These are phyloP conservation scores for Wickerhamiella domercqiae DNA, from an alignment of 805 yeast species.

Conservation along the genomic window DNA sequence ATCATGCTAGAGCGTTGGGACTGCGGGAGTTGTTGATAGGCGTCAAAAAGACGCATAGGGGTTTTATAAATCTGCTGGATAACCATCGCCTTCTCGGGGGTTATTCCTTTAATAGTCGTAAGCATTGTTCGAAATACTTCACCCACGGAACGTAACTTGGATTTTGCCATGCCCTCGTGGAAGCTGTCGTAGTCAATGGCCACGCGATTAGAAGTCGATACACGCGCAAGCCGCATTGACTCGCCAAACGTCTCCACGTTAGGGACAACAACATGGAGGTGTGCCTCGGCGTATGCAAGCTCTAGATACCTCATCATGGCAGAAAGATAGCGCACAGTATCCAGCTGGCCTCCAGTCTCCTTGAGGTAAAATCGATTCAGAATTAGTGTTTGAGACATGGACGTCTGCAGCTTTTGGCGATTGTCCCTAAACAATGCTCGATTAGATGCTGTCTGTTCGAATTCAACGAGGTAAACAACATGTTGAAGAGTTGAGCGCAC, in stretches of 20 bases:
- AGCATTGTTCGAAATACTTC: slow-evolving; percentile 66
- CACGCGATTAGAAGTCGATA: slow-evolving; percentile 5
- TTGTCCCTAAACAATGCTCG: slow-evolving; percentile 18
- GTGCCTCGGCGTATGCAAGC: slow-evolving; percentile 26
- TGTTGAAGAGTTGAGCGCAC: slow-evolving; percentile 50
- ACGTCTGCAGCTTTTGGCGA: slow-evolving; percentile 52
- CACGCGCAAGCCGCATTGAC: slow-evolving; percentile 26
- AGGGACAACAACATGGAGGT: slow-evolving; percentile 31
- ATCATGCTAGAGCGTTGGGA: slow-evolving; percentile 26
- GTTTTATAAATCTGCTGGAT: slow-evolving; percentile 62
- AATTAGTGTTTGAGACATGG: slow-evolving; percentile 55
- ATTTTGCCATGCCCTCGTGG: slow-evolving; percentile 53
- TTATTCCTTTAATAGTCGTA: slow-evolving; percentile 65
- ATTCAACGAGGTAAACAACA: slow-evolving; percentile 70
- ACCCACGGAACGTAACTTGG: slow-evolving; percentile 50
- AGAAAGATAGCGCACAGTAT: slow-evolving; percentile 47
- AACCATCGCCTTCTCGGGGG: slow-evolving; percentile 69
- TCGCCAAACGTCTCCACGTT: slow-evolving; percentile 34
- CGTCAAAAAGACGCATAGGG: slow-evolving; percentile 42
- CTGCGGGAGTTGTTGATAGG: slow-evolving; percentile 22
- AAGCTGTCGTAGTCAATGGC: slow-evolving; percentile 34
- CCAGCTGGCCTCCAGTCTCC: slow-evolving; percentile 56
- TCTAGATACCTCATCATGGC: slow-evolving; percentile 33
- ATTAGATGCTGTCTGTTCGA: slow-evolving; percentile 17
- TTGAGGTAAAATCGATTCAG: slow-evolving; percentile 52